phyloP scores from a whole-genome alignment of 2,329 filamentous ascomycete genomes.

The Aspergillaceae sp. region DNA sequence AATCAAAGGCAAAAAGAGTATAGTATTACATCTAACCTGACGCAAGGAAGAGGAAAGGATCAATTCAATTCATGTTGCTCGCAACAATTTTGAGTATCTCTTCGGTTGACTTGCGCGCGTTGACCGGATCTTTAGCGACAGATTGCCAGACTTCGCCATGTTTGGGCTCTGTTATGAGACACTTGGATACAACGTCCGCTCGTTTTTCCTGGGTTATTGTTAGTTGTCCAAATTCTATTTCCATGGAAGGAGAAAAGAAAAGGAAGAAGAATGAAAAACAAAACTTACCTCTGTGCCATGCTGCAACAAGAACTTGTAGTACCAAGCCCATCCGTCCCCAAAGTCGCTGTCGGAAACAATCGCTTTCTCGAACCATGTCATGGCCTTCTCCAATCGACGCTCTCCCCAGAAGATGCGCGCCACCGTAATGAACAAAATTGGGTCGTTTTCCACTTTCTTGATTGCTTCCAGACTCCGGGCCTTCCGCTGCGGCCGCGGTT shows the following conservation, averaged over 20 bases:
- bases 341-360: constrained; percentile 76
- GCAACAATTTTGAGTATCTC: constrained; percentile 77
- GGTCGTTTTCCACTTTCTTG: constrained; percentile 91
- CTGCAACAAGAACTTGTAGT: constrained; percentile 84
- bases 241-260: background rate
- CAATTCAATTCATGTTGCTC: constrained; percentile 20
- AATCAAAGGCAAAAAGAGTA: background rate
- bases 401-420: constrained; percentile 96
- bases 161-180: constrained; percentile 71
- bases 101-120: constrained; percentile 65
- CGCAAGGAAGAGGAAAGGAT: background rate
- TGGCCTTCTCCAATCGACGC: constrained; percentile 82
- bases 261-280: background rate
- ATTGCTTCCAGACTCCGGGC: constrained; percentile 87
- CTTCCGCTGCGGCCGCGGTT: constrained; percentile 84
- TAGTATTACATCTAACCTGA: background rate
- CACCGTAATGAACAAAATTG: constrained; percentile 79
- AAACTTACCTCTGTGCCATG: constrained; percentile 66
- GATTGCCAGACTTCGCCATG: constrained; percentile 90
- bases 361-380: constrained; percentile 96
- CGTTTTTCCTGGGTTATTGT: constrained; percentile 59
- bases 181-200: constrained; percentile 72
- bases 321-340: constrained; percentile 97
- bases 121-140: constrained; percentile 75
- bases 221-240: too few species aligned